phyloP scores from a whole-genome alignment of 75 land plant species.

The Picea sitchensis region DNA sequence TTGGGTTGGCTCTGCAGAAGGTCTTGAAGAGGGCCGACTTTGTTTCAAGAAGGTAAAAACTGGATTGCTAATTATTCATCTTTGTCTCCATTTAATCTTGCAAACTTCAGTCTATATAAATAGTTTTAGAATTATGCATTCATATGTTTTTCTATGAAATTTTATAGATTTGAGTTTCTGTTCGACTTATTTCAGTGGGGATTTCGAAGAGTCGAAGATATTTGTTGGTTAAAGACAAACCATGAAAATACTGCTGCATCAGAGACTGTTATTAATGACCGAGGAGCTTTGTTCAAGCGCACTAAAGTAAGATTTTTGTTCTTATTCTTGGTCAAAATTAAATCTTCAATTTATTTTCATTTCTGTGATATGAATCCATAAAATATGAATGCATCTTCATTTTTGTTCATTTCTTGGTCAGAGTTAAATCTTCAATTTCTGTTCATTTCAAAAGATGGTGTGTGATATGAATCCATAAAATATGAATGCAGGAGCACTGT shows the following conservation, averaged over 20 bases:
- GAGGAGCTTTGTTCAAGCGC: not conserved
- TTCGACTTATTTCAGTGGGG: not conserved
- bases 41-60: constrained; percentile 37
- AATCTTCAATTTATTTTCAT: too few species aligned
- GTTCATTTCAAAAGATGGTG: not conserved
- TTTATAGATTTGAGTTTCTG: not conserved
- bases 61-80: too few species aligned
- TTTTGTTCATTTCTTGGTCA: too few species aligned
- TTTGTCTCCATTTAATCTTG: too few species aligned
- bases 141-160: not conserved
- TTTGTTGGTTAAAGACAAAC: constrained; percentile 3
- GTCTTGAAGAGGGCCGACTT: constrained; percentile 44
- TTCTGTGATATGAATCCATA: too few species aligned
- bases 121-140: too few species aligned
- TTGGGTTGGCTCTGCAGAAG: constrained; percentile 54
- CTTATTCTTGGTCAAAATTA: too few species aligned
- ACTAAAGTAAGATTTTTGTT: not conserved
- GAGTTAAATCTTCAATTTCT: too few species aligned
- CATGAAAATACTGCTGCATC: not conserved
- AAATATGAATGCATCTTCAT: too few species aligned
- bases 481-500: not conserved
- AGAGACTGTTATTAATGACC: not conserved
- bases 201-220: constrained; percentile 2
- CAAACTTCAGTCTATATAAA: not conserved
- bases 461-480: not conserved